Evolutionary conservation across 2,329 filamentous ascomycete species (phyloP).

Genomic region (Penicillium sclerotiorum): DNA sequence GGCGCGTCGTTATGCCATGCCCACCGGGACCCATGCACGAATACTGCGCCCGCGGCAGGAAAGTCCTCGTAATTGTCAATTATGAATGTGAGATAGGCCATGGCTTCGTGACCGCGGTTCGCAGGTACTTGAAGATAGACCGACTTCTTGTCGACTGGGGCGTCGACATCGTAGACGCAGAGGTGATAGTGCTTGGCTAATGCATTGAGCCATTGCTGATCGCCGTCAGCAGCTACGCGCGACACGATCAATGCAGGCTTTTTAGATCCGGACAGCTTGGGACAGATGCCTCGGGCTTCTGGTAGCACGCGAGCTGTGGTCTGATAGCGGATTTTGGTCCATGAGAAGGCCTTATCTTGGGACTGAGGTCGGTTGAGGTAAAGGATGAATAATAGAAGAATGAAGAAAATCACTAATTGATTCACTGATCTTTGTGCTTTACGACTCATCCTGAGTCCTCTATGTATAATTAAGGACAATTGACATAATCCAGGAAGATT

Average conservation of each 20-base stretch:
- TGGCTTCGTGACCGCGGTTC: conserved; percentile 53
- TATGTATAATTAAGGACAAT: no score
- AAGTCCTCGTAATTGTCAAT: conserved; percentile 51
- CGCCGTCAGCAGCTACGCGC: conserved; percentile 45
- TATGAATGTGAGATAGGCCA: conserved; percentile 51
- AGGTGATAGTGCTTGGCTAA: conserved; percentile 47
- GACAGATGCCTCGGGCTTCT: conserved; percentile 45
- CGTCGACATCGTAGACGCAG: conserved; percentile 51
- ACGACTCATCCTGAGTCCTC: conserved; percentile 37
- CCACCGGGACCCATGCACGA: conserved; percentile 48
- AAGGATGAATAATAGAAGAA: conserved; percentile 40
- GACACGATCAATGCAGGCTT: conserved; percentile 53
- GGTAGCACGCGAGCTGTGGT: conserved; percentile 40
- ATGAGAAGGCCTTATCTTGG: conserved; percentile 41
- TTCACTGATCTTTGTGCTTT: conserved; percentile 37
- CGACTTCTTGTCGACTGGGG: conserved; percentile 26
- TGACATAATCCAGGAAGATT: no score
- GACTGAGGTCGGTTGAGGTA: conserved; percentile 39
- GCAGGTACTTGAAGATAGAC: conserved; percentile 46
- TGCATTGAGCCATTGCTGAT: conserved; percentile 45
- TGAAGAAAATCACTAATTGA: conserved; percentile 40
- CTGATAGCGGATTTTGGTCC: conserved; percentile 49
- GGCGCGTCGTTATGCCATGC: conserved; percentile 51
- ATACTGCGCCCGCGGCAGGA: conserved; percentile 43
- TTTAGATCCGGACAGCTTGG: conserved; percentile 37